Conservation (phyloP, 2,329 filamentous ascomycete genomes). For the Apiospora rasikravindrae region DNA sequence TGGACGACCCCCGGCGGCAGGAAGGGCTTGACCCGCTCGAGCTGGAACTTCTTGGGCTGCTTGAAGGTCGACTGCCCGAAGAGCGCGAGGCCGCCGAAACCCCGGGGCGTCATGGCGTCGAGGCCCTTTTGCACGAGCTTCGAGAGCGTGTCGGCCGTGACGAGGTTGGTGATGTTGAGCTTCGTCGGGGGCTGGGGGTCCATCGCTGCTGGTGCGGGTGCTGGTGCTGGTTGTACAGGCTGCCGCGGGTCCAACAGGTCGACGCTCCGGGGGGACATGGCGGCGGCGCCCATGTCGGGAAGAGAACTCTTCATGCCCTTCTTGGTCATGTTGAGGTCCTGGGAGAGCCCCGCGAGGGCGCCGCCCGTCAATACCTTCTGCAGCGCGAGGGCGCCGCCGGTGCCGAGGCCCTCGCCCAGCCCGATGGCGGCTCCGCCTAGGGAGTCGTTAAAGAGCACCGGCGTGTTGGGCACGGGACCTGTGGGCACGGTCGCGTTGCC, state of each 20-base stretch:
- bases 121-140: conserved; percentile 36
- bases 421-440: conserved; percentile 42
- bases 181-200: background rate
- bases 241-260: background rate
- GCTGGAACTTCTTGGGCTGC: conserved; percentile 23
- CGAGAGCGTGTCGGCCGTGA: conserved; percentile 39
- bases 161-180: conserved; percentile 25
- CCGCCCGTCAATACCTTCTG: conserved; percentile 36
- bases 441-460: conserved; percentile 41
- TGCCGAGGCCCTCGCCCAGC: conserved; percentile 43
- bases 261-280: background rate
- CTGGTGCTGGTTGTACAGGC: too few relatives aligned
- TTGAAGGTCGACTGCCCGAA: conserved; percentile 33
- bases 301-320: background rate
- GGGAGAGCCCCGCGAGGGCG: background rate
- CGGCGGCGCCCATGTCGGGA: background rate
- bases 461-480: conserved; percentile 28
- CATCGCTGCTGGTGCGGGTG: background rate
- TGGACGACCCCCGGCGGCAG: conserved; percentile 35
- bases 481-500: conserved; percentile 31
- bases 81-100: conserved; percentile 39
- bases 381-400: conserved; percentile 38
- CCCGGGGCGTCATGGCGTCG: conserved; percentile 39
- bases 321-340: conserved; percentile 5
- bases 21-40: conserved; percentile 29